A percentile compares a stretch with the other conserved stretches of the same genome.
Conservation (phyloP, 257 asterid genomes). For the Leptodermis oblonga region DNA sequence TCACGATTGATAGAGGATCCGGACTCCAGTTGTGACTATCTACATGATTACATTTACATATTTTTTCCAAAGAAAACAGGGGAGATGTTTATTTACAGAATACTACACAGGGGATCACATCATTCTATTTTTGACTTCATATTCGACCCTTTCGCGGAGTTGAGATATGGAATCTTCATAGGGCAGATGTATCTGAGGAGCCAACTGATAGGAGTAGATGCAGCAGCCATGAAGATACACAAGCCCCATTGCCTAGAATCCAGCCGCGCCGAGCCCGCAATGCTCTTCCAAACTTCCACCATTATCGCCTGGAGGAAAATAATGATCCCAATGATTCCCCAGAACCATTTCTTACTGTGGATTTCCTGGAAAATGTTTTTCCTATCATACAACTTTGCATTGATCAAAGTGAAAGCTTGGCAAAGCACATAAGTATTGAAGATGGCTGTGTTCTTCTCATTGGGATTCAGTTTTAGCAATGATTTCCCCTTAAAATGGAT, state of each 20-base stretch:
- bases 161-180: slow-evolving; percentile 15
- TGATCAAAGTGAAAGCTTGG: slow-evolving; percentile 20
- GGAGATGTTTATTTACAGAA: not conserved
- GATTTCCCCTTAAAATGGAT: slow-evolving; percentile 22
- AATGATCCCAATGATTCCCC: slow-evolving; percentile 20
- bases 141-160: not conserved
- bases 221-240: slow-evolving; percentile 17
- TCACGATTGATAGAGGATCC: too few species aligned
- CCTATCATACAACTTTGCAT: slow-evolving; percentile 3
- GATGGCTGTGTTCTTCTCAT: slow-evolving; percentile 19
- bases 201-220: slow-evolving; percentile 16
- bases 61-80: not conserved
- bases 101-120: not conserved
- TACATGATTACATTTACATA: too few species aligned
- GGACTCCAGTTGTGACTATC: too few species aligned
- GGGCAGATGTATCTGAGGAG: not conserved
- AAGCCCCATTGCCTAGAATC: slow-evolving; percentile 16
- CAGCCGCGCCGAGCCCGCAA: slow-evolving; percentile 15
- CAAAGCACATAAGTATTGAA: slow-evolving; percentile 23
- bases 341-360: slow-evolving; percentile 2
- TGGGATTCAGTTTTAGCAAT: slow-evolving; percentile 5
- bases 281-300: slow-evolving; percentile 15
- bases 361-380: slow-evolving; percentile 18
- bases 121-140: slow-evolving; percentile 19
- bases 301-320: slow-evolving; percentile 2